These are phyloP conservation scores for Talaromyces piceae DNA, from an alignment of 2,329 filamentous ascomycete species.

Conservation along the genomic window DNA sequence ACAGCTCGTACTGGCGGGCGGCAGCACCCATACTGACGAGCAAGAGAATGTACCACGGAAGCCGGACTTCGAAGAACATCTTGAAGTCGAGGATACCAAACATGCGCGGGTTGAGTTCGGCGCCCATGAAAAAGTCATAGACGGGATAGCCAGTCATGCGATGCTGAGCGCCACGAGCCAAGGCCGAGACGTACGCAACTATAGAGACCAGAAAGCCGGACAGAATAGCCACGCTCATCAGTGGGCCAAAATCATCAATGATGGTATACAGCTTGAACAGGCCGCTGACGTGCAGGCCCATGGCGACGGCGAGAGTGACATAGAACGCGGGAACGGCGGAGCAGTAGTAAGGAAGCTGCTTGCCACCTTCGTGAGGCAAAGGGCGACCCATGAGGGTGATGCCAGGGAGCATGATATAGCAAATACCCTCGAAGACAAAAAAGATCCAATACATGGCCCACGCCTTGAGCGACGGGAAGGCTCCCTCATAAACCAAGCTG, in stretches of 20 bases:
- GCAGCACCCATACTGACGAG: slow-evolving; percentile 69
- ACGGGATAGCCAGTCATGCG: slow-evolving; percentile 79
- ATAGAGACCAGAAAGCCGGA: slow-evolving; percentile 79
- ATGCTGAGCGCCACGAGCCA: slow-evolving; percentile 73
- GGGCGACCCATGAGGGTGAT: slow-evolving; percentile 85
- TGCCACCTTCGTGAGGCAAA: slow-evolving; percentile 69
- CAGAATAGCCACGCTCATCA: slow-evolving; percentile 87
- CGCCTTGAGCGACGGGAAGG: slow-evolving; percentile 72
- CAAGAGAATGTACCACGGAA: slow-evolving; percentile 88
- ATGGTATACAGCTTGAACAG: slow-evolving; percentile 85
- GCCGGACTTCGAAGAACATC: slow-evolving; percentile 90
- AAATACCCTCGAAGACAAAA: slow-evolving; percentile 72
- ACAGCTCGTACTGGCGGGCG: slow-evolving; percentile 72
- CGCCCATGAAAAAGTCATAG: slow-evolving; percentile 89
- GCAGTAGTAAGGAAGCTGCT: slow-evolving; percentile 91
- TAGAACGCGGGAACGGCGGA: slow-evolving; percentile 84
- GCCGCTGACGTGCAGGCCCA: slow-evolving; percentile 71
- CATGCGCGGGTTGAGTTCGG: slow-evolving; percentile 78
- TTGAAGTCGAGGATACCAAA: slow-evolving; percentile 82
- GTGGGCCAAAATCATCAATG: slow-evolving; percentile 88
- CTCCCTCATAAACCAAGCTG: slow-evolving; percentile 69
- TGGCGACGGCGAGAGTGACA: slow-evolving; percentile 65
- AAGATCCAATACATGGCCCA: slow-evolving; percentile 96
- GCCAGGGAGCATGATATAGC: slow-evolving; percentile 80
- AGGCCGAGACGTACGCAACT: slow-evolving; percentile 77